These are phyloP conservation scores for Diplosphaera chodatii DNA, from an alignment of 139 green algal species.

Conservation along the genomic window DNA sequence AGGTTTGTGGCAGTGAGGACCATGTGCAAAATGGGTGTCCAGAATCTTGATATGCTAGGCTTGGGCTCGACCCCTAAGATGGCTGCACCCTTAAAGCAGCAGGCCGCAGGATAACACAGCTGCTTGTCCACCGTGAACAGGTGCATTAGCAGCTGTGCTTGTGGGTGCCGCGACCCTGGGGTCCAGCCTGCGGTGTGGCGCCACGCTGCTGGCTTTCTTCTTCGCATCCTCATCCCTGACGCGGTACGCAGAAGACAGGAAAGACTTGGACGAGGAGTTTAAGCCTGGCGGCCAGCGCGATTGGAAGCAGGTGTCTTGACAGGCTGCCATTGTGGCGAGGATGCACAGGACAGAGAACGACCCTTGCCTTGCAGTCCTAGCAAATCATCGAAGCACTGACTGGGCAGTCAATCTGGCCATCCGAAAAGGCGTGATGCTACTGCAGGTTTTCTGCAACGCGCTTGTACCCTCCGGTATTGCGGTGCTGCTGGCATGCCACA, in stretches of 20 bases:
- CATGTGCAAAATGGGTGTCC: too few relatives aligned
- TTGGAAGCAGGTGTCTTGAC: slow-evolving; percentile 75
- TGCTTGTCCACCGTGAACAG: too few relatives aligned
- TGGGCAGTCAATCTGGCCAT: too few relatives aligned
- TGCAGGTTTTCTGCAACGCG: slow-evolving; percentile 32
- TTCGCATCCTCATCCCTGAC: slow-evolving; percentile 67
- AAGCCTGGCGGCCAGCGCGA: slow-evolving; percentile 74
- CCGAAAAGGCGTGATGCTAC: not conserved
- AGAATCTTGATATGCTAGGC: too few relatives aligned
- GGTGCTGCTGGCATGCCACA: slow-evolving; percentile 6
- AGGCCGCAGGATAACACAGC: too few relatives aligned
- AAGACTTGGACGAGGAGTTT: slow-evolving; percentile 61
- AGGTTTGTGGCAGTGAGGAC: not conserved
- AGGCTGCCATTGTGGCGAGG: too few relatives aligned
- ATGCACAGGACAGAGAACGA: too few relatives aligned
- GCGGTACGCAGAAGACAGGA: slow-evolving; percentile 61
- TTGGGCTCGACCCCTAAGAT: too few relatives aligned
- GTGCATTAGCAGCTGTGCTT: slow-evolving; percentile 44
- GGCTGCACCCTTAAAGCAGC: too few relatives aligned
- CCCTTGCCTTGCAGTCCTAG: too few relatives aligned
- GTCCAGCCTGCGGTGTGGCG: slow-evolving; percentile 52
- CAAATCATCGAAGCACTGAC: too few relatives aligned
- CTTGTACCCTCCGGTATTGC: slow-evolving; percentile 25
- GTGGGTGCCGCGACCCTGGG: slow-evolving; percentile 60
- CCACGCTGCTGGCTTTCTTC: slow-evolving; percentile 78